These are phyloP conservation scores for Tolypocladium cylindrosporum DNA, from an alignment of 2,329 filamentous ascomycete genomes.

Conservation along the genomic window DNA sequence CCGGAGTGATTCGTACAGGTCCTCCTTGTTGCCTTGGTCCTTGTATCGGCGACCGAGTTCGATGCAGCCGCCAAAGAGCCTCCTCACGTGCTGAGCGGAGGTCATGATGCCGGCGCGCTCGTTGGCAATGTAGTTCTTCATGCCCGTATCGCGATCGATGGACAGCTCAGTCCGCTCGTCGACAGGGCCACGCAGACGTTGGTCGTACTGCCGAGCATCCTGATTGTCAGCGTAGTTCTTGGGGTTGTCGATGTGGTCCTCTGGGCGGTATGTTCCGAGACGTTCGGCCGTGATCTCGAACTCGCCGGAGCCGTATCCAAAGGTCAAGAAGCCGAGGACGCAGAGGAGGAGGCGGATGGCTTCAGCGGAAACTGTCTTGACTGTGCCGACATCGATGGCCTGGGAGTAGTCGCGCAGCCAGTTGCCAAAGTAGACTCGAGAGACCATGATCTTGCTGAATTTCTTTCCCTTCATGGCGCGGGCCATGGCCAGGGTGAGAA, in stretches of 20 bases:
- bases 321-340: conserved; percentile 81
- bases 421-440: conserved; percentile 91
- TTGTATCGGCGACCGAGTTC: conserved; percentile 68
- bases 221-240: conserved; percentile 83
- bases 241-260: conserved; percentile 68
- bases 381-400: conserved; percentile 83
- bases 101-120: conserved; percentile 71
- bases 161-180: conserved; percentile 69
- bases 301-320: conserved; percentile 74
- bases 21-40: conserved; percentile 46
- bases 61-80: conserved; percentile 64
- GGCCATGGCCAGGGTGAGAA: conserved; percentile 59
- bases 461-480: conserved; percentile 55
- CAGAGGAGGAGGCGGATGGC: conserved; percentile 84
- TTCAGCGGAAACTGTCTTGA: conserved; percentile 84
- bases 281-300: conserved; percentile 78
- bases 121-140: conserved; percentile 94
- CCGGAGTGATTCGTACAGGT: conserved; percentile 78
- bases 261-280: conserved; percentile 73
- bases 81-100: conserved; percentile 66
- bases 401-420: conserved; percentile 92
- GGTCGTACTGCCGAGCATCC: conserved; percentile 76
- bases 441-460: conserved; percentile 79
- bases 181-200: conserved; percentile 69
- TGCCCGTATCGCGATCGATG: conserved; percentile 63